Evolutionary conservation across 2,329 filamentous ascomycete genomes (phyloP).

Genomic region (Cercospora sesami): DNA sequence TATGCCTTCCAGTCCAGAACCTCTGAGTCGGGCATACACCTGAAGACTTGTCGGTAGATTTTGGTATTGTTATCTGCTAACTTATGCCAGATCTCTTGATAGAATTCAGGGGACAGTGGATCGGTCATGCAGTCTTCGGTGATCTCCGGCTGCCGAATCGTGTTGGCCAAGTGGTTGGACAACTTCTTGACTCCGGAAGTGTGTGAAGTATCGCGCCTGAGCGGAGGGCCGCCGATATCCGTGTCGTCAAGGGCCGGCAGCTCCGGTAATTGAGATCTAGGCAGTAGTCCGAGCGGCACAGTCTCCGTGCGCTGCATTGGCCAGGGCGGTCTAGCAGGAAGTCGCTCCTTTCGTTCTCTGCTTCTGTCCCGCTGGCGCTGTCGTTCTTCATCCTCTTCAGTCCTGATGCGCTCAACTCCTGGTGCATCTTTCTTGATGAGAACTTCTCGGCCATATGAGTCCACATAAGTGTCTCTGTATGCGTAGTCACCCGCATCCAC

Average conservation of each 20-base stretch:
- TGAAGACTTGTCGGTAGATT: constrained; percentile 88
- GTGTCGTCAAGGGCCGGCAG: constrained; percentile 73
- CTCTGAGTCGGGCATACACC: constrained; percentile 94
- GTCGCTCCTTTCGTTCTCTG: constrained; percentile 36
- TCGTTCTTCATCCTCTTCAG: constrained; percentile 37
- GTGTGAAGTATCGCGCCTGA: constrained; percentile 56
- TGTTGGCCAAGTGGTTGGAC: constrained; percentile 56
- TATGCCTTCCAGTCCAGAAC: constrained; percentile 93
- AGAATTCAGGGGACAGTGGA: constrained; percentile 78
- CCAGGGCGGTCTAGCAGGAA: constrained; percentile 37
- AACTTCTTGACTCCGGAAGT: constrained; percentile 29
- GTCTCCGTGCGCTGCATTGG: constrained; percentile 57
- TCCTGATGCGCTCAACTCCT: constrained; percentile 60
- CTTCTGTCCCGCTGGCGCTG: constrained; percentile 38
- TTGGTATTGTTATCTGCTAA: constrained; percentile 94
- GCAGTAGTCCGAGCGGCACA: constrained; percentile 66
- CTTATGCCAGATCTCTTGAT: constrained; percentile 82
- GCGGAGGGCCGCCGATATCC: constrained; percentile 75
- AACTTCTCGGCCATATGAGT: constrained; percentile 65
- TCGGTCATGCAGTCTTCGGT: constrained; percentile 94
- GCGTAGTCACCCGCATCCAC: constrained; percentile 36
- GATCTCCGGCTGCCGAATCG: constrained; percentile 72
- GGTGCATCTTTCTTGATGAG: constrained; percentile 64
- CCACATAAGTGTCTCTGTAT: constrained; percentile 54
- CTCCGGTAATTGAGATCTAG: constrained; percentile 68